Base-by-base conservation (phyloP, 23 red algal species). In the Pyropia haitanensis region DNA sequence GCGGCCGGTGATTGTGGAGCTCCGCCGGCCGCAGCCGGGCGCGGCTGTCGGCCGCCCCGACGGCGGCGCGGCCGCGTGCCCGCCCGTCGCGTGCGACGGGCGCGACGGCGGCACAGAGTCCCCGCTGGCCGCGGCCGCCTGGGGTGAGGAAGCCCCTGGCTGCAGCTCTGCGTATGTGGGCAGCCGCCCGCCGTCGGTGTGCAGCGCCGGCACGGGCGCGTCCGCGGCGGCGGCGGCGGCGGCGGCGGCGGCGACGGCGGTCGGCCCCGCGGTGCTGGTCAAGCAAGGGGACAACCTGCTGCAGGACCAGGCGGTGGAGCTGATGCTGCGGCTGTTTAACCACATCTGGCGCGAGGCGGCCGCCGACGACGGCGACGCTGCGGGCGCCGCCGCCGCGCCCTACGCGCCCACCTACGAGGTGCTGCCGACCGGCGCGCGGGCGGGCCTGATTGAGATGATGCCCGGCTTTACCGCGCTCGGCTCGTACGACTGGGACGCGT, bases 211-310 rank as follows among this genome's bases (percentile, higher is more conserved):
- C 2, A 1, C 39, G 39, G 8, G 39, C 5, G 39, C 8, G 39
- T 46, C 39, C 8, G 39, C 39, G 39, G 4, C 39, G 2, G 39
- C 10, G 7, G 39, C 39, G 10, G 39, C 39, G 10, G 8, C 39
- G 39, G 39, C 39, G 39, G 8, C 39, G 39, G 39, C 39, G 10
- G 13, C 4, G 39, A 9, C 39, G 39, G 31, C 75, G 0, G 48
- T 68, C 14, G 51, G 50, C 23, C 72, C 71, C 3, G 64, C 59
- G 4, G 32, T 88, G 44, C 48, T 88, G 53, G 73, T 88, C 27
- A 88, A 88, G 64, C 71, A 78, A 26, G 83, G 83, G 8, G 83
- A 88, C 53, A 79, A 88, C 32, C 67, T 88, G 61, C 67, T 77
- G 73, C 83, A 88, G 53, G 83, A 88, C 33, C 30, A 77, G 31